phyloP scores from a whole-genome alignment of 352 stramenopile species.

The Globisporangium spinosum region DNA sequence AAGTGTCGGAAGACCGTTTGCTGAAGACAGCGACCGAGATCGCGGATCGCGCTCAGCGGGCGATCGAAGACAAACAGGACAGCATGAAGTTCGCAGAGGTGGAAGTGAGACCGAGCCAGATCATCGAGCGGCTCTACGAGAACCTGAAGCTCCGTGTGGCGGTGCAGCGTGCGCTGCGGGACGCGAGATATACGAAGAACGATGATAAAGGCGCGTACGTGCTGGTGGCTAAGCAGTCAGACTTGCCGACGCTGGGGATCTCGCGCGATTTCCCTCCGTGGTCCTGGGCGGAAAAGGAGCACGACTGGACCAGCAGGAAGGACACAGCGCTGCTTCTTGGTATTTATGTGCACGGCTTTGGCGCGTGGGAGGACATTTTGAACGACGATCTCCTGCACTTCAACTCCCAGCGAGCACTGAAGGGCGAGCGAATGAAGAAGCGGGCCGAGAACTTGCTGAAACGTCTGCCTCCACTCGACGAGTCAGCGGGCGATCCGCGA shows the following conservation, averaged over 20 bases:
- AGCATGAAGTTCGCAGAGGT: slow-evolving; percentile 74
- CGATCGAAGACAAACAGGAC: slow-evolving; percentile 65
- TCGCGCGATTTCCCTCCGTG: slow-evolving; percentile 62
- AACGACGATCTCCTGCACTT: slow-evolving; percentile 79
- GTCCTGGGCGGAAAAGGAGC: slow-evolving; percentile 78
- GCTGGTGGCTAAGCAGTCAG: slow-evolving; percentile 64
- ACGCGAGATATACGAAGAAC: slow-evolving; percentile 36
- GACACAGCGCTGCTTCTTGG: slow-evolving; percentile 76
- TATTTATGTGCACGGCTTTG: slow-evolving; percentile 84
- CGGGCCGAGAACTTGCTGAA: slow-evolving; percentile 81
- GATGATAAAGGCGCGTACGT: slow-evolving; percentile 61
- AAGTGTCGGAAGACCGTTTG: slow-evolving; percentile 51
- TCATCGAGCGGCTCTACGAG: slow-evolving; percentile 83
- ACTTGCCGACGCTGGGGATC: slow-evolving; percentile 62
- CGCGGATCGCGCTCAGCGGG: slow-evolving; percentile 43
- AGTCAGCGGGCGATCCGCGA: slow-evolving; percentile 43
- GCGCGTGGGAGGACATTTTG: slow-evolving; percentile 83
- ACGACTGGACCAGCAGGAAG: slow-evolving; percentile 76
- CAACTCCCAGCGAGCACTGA: slow-evolving; percentile 74
- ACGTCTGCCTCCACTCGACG: slow-evolving; percentile 56
- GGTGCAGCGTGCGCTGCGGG: slow-evolving; percentile 68
- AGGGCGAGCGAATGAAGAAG: slow-evolving; percentile 83
- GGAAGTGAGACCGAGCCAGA: slow-evolving; percentile 63
- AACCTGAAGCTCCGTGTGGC: slow-evolving; percentile 84
- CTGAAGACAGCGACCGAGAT: slow-evolving; percentile 63